Percentiles rank a stretch among this genome's conserved stretches.
These are phyloP conservation scores for Ascomycota sp. DNA, from an alignment of 2,329 filamentous ascomycete species.

Conservation along the genomic window DNA sequence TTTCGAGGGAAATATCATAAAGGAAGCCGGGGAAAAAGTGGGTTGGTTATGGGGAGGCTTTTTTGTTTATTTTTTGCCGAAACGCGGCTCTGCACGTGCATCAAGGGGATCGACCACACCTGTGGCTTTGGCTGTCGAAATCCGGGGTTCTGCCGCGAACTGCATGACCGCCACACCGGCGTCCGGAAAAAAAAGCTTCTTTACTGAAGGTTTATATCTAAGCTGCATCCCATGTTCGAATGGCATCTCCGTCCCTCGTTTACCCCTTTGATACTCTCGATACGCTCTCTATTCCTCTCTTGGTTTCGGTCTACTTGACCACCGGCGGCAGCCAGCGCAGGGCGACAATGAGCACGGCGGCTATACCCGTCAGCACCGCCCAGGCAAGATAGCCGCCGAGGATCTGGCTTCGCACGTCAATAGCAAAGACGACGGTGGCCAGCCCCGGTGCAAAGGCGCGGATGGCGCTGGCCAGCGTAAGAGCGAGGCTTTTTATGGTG, in stretches of 20 bases:
- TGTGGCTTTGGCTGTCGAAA: too few relatives aligned
- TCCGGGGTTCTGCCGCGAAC: too few relatives aligned
- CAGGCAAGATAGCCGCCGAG: conserved; percentile 34
- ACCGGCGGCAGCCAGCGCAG: conserved; percentile 10
- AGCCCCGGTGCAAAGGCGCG: conserved; percentile 45
- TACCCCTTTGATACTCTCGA: neutral
- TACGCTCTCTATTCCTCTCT: neutral
- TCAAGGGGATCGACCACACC: too few relatives aligned
- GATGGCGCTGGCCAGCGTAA: conserved; percentile 40
- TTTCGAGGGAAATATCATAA: too few relatives aligned
- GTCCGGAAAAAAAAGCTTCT: too few relatives aligned
- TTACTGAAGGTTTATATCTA: too few relatives aligned
- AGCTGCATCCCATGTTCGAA: too few relatives aligned
- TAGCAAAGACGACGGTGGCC: conserved; percentile 47
- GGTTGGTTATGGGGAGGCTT: neutral
- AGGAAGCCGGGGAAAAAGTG: neutral
- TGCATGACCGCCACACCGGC: too few relatives aligned
- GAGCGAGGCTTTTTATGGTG: conserved; percentile 41
- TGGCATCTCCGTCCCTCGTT: too few relatives aligned
- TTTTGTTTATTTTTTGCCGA: neutral
- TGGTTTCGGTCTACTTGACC: neutral
- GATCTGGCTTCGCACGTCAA: conserved; percentile 40
- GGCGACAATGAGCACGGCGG: conserved; percentile 8
- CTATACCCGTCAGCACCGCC: conserved; percentile 13
- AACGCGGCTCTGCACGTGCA: neutral